Evolutionary conservation across 2,329 filamentous ascomycete genomes (phyloP), one percentile per base, ranked within the genome.

Genomic region (Fonsecaea erecta): DNA sequence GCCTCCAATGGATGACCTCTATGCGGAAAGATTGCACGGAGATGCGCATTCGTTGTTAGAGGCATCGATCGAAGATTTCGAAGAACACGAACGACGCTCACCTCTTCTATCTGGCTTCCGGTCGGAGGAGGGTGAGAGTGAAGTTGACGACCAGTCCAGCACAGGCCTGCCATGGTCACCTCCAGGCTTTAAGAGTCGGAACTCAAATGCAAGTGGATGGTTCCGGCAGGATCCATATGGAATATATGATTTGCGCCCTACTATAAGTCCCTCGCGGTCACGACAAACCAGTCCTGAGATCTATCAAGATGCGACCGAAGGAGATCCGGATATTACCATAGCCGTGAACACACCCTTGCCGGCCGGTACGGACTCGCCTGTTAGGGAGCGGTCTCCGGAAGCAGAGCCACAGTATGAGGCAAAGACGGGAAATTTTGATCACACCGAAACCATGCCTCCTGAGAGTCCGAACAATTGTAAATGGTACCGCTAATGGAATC

Each of bases 21-120:
- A 84, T 73, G 82, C 85, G 74, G 84, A 86, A 75, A 62, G 54
- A 16, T 43, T 56, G 32, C 26, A 37, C 30, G 67, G 54, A 40
- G 67, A 69, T 34, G 48, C 62, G 37, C 84, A 87, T 77, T 83
- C 85, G 51, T 86, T 85, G 67, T 75, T 88, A 72, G 81, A 83
- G 76, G 85, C 83, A 62, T 87, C 84, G 63, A 82, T 88, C 70
- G 84, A 86, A 74, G 86, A 88, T 76, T 87, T 86, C 77, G 86
- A 87, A 73, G 81, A 81, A 68, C 80, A 81, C 71, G 82, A 82
- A 66, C 80, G 79, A 64, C 81, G 80, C 35, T 84, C 83, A 16
- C 85, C 84, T 18, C 75, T 83, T 59, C 84, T 85, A 65, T 81
- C 82, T 24, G 86, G 84, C 72, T 89, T 89, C 79, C 83, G 85